These are phyloP conservation scores for Rhodomyrtus psidioides DNA, from an alignment of 441 rosid species.

Conservation along the genomic window DNA sequence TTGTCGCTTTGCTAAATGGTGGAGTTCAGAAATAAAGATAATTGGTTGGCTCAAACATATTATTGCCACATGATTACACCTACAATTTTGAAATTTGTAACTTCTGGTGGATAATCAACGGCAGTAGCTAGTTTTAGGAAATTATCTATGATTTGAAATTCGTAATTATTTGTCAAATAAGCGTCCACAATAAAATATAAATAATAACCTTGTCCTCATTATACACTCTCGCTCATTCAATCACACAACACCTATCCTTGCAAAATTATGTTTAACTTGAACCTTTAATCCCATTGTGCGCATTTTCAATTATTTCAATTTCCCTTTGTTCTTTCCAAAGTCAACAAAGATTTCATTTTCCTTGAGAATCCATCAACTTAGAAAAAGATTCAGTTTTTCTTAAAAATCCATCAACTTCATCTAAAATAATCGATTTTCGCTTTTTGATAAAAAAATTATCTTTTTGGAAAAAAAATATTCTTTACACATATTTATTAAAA, in stretches of 20 bases:
- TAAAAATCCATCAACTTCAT: neutral
- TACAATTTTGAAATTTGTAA: too few species aligned
- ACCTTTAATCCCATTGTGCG: neutral
- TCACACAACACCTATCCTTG: neutral
- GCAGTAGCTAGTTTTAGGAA: neutral
- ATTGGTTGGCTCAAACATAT: too few species aligned
- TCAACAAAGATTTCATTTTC: neutral
- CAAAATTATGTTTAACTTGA: neutral
- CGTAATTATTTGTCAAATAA: neutral
- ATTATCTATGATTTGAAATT: neutral
- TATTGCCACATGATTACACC: too few species aligned
- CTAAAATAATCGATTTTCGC: neutral
- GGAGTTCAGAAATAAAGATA: neutral
- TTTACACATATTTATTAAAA: neutral
- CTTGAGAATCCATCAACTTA: neutral
- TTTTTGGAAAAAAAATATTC: neutral
- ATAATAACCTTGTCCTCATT: neutral
- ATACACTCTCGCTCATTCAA: neutral
- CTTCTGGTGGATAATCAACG: neutral
- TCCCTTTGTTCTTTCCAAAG: neutral
- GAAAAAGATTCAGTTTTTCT: too few species aligned
- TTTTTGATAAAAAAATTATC: neutral
- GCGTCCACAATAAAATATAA: neutral
- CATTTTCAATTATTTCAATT: neutral
- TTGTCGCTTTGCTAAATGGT: neutral